Conservation (phyloP, 495 filamentous ascomycete species). For the Lasiosphaeria hispida region DNA sequence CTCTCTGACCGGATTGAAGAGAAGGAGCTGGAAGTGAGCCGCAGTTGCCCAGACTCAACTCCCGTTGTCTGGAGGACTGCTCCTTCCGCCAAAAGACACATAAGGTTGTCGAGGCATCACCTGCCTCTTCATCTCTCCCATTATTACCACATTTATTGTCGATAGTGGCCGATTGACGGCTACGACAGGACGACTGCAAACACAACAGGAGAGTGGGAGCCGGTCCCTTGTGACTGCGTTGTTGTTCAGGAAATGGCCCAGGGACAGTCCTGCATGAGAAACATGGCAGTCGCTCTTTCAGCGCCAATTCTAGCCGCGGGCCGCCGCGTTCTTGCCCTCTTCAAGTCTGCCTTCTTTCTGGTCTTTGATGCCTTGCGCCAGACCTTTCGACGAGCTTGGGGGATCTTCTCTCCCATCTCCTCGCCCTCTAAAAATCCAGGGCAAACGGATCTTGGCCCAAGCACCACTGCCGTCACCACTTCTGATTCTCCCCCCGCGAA, state of each 20-base stretch:
- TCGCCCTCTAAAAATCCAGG: constrained; percentile 3
- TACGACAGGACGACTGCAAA: too few species aligned
- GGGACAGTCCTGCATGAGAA: constrained; percentile 3
- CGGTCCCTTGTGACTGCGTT: constrained; percentile 9
- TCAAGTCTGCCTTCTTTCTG: constrained; percentile 28
- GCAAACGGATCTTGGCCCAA: constrained; percentile 5
- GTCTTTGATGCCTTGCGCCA: constrained; percentile 21
- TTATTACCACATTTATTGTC: not conserved
- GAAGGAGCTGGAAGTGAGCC: too few species aligned
- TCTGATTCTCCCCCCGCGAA: constrained; percentile 4
- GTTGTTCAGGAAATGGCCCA: not conserved
- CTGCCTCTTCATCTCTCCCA: not conserved
- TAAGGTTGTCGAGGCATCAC: not conserved
- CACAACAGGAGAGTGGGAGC: not conserved
- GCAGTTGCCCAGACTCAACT: not conserved
- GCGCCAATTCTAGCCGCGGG: constrained; percentile 23
- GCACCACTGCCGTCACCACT: constrained; percentile 5
- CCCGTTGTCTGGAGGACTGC: not conserved
- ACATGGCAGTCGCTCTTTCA: constrained; percentile 30
- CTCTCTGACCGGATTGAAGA: not conserved
- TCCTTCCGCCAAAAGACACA: not conserved
- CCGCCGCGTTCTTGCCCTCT: constrained; percentile 23
- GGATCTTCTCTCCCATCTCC: constrained; percentile 9
- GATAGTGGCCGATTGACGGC: too few species aligned
- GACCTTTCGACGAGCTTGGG: constrained; percentile 19